These are phyloP conservation scores for Knoxia roxburghii DNA, from an alignment of 257 asterid species.

Conservation along the genomic window DNA sequence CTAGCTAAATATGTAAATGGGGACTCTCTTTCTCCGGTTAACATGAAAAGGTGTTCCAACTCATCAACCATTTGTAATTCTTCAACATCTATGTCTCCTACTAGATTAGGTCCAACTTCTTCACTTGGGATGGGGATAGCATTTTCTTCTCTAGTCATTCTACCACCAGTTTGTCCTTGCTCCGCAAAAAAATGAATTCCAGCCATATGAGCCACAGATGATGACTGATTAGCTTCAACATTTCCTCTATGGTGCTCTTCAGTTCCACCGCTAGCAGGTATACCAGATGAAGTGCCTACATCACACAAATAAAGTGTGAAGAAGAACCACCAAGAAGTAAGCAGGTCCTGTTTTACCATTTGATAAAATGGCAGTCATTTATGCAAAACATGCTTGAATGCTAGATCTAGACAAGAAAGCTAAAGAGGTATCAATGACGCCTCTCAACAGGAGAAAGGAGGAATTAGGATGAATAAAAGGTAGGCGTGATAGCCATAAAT, in stretches of 20 bases:
- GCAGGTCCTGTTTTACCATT: too few species aligned
- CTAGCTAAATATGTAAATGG: conserved; percentile 93
- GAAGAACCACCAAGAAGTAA: not conserved
- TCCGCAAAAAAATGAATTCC: conserved; percentile 16
- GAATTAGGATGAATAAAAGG: not conserved
- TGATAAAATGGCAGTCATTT: too few species aligned
- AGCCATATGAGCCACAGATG: conserved; percentile 12
- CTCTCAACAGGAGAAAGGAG: not conserved
- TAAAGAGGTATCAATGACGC: not conserved
- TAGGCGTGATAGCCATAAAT: not conserved
- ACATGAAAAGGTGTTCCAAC: conserved; percentile 39
- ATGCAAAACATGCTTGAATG: not conserved
- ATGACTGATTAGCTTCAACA: conserved; percentile 15
- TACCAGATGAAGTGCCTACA: conserved; percentile 36
- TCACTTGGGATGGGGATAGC: conserved; percentile 6
- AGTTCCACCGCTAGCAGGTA: conserved; percentile 22
- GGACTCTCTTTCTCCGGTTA: conserved; percentile 43
- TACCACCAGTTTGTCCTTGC: conserved; percentile 13
- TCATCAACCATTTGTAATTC: conserved; percentile 45
- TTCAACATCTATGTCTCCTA: conserved; percentile 36
- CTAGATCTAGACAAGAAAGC: not conserved
- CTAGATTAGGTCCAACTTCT: conserved; percentile 15
- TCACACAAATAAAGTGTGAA: not conserved
- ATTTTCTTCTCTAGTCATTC: conserved; percentile 13
- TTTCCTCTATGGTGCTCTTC: conserved; percentile 31